Evolutionary conservation across 345 rosid genomes (phyloP).

Genomic region (Acer campestre): DNA sequence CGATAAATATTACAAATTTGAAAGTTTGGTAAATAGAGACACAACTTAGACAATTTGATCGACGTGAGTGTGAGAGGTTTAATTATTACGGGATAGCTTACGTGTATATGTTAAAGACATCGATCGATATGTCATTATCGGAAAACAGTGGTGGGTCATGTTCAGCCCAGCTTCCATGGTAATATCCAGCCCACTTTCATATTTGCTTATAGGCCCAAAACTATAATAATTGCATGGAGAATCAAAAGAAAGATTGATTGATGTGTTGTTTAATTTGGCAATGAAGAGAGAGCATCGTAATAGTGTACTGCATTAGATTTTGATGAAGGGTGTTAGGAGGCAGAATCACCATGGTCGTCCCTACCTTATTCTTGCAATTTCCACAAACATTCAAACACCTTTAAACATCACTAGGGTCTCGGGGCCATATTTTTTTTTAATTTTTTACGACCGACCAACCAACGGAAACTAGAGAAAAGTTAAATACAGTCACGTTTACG

Average conservation of each 20-base stretch:
- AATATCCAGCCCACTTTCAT: constrained; percentile 8
- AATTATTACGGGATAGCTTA: too few species aligned
- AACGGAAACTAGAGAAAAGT: not conserved
- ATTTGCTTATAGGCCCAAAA: not conserved
- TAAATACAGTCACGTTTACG: not conserved
- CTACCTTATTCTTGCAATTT: not conserved
- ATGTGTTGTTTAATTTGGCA: not conserved
- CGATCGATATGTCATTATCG: too few species aligned
- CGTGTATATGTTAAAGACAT: too few species aligned
- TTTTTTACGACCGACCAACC: too few species aligned
- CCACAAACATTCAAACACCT: not conserved
- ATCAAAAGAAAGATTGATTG: not conserved
- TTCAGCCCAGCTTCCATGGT: not conserved
- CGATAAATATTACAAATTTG: too few species aligned
- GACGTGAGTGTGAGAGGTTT: too few species aligned
- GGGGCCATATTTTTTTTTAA: not conserved
- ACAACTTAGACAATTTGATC: too few species aligned
- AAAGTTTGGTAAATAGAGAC: too few species aligned
- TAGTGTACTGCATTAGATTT: not conserved
- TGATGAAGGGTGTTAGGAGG: not conserved
- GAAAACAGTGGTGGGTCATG: not conserved
- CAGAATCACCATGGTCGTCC: not conserved
- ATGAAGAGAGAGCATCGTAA: not conserved
- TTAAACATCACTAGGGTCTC: not conserved
- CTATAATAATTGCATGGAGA: not conserved